Evolutionary conservation across 768 basidiomycete genomes (phyloP).

Genomic region (Macrocybe gigantea): DNA sequence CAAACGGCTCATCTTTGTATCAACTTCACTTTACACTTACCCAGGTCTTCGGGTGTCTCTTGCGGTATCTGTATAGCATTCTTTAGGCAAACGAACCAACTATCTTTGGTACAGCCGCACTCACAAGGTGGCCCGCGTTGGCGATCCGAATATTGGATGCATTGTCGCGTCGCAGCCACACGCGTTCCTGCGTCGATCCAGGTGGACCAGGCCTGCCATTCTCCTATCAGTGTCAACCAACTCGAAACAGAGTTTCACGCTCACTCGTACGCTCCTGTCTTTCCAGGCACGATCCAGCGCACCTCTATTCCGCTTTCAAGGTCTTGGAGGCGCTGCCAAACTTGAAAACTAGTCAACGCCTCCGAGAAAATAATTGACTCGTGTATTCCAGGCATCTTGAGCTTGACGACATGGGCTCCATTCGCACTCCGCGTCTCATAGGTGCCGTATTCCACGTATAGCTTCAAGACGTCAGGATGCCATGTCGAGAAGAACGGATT

Average conservation of each 20-base stretch:
- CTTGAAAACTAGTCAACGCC: conserved; percentile 31
- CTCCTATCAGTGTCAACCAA: neutral
- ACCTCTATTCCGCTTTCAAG: conserved; percentile 47
- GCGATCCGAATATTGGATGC: conserved; percentile 33
- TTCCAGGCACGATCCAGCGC: conserved; percentile 51
- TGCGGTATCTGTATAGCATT: too few species aligned
- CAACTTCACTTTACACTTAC: too few species aligned
- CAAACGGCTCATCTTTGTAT: too few species aligned
- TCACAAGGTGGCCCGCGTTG: conserved; percentile 39
- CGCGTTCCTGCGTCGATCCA: conserved; percentile 27
- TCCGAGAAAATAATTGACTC: conserved; percentile 62
- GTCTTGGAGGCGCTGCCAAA: conserved; percentile 31
- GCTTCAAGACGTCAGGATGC: conserved; percentile 55
- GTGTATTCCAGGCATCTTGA: conserved; percentile 63
- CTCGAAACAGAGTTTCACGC: conserved; percentile 8
- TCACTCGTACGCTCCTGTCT: conserved; percentile 26
- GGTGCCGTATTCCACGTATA: conserved; percentile 60
- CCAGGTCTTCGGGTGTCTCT: too few species aligned
- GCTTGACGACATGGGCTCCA: conserved; percentile 33
- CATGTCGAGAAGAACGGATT: conserved; percentile 44
- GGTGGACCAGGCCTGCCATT: conserved; percentile 24
- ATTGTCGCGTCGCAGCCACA: conserved; percentile 39
- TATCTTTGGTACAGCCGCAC: neutral
- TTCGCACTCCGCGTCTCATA: conserved; percentile 24
- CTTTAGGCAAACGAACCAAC: too few species aligned